These are phyloP conservation scores for Zygotorulaspora mrakii DNA, from an alignment of 1,139 yeast genomes.

Conservation along the genomic window DNA sequence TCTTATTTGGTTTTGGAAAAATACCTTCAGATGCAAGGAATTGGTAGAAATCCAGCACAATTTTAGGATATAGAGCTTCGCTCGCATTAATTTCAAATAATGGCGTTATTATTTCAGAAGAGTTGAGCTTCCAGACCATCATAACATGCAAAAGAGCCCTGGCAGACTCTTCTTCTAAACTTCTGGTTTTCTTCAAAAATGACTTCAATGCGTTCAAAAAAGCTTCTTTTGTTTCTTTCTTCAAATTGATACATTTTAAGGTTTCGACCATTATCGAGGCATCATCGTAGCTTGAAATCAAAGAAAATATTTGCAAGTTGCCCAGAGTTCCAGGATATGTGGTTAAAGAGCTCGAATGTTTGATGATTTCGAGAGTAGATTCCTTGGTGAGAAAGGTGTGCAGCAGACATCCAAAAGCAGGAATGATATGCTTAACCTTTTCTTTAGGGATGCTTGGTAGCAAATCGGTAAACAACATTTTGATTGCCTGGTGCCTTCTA, in stretches of 20 bases:
- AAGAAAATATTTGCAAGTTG: slow-evolving; percentile 13
- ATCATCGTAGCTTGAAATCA: slow-evolving; percentile 13
- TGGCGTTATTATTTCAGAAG: slow-evolving; percentile 5
- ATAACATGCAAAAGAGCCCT: slow-evolving; percentile 3
- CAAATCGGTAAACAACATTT: slow-evolving; percentile 16
- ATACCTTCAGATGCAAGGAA: slow-evolving; percentile 5
- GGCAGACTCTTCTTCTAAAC: slow-evolving; percentile 2
- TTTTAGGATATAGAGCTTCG: slow-evolving; percentile 2
- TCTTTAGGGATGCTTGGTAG: slow-evolving; percentile 10
- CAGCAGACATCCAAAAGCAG: slow-evolving; percentile 28
- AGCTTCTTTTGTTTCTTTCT: slow-evolving; percentile 3
- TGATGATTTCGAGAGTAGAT: slow-evolving; percentile 10
- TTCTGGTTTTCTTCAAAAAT: slow-evolving; percentile 11
- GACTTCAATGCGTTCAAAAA: slow-evolving; percentile 13
- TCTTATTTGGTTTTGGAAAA: slow-evolving; percentile 6
- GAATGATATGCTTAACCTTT: slow-evolving; percentile 15
- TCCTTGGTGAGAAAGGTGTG: slow-evolving; percentile 19
- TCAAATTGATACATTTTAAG: slow-evolving; percentile 12
- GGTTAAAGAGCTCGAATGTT: slow-evolving; percentile 7
- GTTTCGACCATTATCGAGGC: slow-evolving; percentile 13
- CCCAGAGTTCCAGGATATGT: slow-evolving; percentile 14
- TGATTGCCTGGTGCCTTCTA: slow-evolving; percentile 40
- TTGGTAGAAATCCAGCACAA: slow-evolving; percentile 6
- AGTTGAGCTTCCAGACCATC: slow-evolving; percentile 8
- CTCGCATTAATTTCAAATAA: slow-evolving; percentile 10